Base-by-base conservation (phyloP, 768 basidiomycete genomes). In the Gelatoporia subvermispora region DNA sequence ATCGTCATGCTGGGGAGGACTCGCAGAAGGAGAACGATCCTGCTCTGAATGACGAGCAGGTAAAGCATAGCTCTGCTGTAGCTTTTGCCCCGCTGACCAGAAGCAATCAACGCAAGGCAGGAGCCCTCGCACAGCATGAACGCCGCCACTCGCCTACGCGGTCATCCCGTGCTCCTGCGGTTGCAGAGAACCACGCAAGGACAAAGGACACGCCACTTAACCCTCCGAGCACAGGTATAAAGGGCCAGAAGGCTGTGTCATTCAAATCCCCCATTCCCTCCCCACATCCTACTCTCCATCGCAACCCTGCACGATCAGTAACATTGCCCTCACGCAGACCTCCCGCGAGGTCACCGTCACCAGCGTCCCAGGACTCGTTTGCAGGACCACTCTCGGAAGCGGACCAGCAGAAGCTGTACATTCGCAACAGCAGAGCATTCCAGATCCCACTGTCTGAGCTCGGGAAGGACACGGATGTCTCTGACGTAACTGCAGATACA, bases 331-430 rank as follows among this genome's bases (percentile, higher is more conserved):
- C 65, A 49, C 63, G 53, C 13, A 17, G 15, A 53, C 13, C 47
- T 54, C 45, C 55, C 52, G 13, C 58, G 57, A 63, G 72, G 21
- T 71, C 71, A n/a, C 65, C 65, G 18, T 70, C 71, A 5, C 58
- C 57, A 34, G 60, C 63, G 8, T 82, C 82, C 3, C 74, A 78
- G 60, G 84, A 85, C 60, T 86, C 85, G 2, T 84, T 87, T 50
- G 81, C 73, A 35, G 77, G 72, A 28, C 69, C 71, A 31, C 52
- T 72, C n/a, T 70, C 75, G 1, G 31, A 23, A 2, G 70, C 72
- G 34, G 74, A 82, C 49, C 72, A 71, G 8, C 72, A 73, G 23
- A 68, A 72, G 45, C 64, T 61, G 22, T 77, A 72, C 52, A 53
- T 83, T 4, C 72, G 75, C 13, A 61, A 64, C 15, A 64, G 74